Base-by-base conservation (phyloP, 768 basidiomycete genomes). In the Favolaschia claudopus region DNA sequence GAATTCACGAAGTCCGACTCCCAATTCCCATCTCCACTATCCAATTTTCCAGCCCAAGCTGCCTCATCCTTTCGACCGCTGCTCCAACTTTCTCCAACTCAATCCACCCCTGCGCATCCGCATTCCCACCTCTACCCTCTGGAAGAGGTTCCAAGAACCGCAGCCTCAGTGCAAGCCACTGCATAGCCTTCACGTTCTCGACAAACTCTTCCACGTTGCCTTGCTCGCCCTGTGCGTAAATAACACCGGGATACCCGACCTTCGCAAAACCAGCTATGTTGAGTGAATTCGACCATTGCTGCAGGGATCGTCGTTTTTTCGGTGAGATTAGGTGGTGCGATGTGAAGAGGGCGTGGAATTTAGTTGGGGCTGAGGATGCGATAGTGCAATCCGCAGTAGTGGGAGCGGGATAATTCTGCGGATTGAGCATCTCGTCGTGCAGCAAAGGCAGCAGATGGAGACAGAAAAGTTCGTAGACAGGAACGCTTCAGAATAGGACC, bases 301-400 rank as follows among this genome's bases (percentile, higher is more conserved):
- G 79, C 28, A 87, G 74, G 58, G 82, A 77, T 32, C 84, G 79
- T 51, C 89, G 79, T 73, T 90, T 89, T 65, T 81, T 77, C 22
- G 85, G 78, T 48, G 91, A 87, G 36, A 85, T 73, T 52, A 89
- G 82, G 69, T 89, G 89, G 72, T 93, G 90, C 0, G 91, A 92
- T 2, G 86, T 88, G 48, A 92, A 78, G 1, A 92, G 79, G 20
- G 83, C 83, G 66, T 92, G 90, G 58, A 81, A 86, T 4, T 49
- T 50, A 24, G 42, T 47, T 25, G 20, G n/a, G 39, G 29, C 29
- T 42, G 38, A 17, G 14, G n/a, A 25, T 0, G 22, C 14, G 17
- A n/a, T n/a, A n/a, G n/a, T n/a, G n/a, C n/a, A n/a, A n/a, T 40
- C 63, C 50, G 14, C 37, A 24, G 27, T 53, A 38, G 6, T 44